Evolutionary conservation across 2,329 filamentous ascomycete genomes (phyloP), one percentile per base, ranked within the genome.

Genomic region (Huntiella omanensis): DNA sequence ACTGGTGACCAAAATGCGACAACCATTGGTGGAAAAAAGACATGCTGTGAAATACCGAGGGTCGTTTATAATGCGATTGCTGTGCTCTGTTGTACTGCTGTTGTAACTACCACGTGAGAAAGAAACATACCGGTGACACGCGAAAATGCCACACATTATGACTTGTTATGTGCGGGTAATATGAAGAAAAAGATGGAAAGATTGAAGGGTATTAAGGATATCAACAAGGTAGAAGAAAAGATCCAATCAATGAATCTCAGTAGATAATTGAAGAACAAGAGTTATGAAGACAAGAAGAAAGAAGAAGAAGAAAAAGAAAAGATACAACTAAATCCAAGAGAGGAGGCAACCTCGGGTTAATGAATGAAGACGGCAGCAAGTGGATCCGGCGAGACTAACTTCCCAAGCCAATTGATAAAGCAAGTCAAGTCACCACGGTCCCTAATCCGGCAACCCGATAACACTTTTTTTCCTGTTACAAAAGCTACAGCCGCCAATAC

Each of bases 91-190:
- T 28, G 22, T 28, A 5, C 22, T 28, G 22, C 22, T 28, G 22
- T 28, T 28, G 2, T 7, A 28, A 28, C 22, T 28, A 28, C 22
- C 22, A 28, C 22, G 22, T 28, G 22, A 28, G 22, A 28, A 28
- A 10, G 22, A 40, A 35, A 71, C 77, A 62, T 67, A 93, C 86
- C 75, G 71, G 66, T 95, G 84, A 67, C 87, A 95, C 58, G 85
- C 87, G 65, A 95, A 95, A 60, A 95, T 93, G 65, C 86, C 86
- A 80, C 86, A 94, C 86, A 94, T 94, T 57, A 62, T 81, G 33
- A 40, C 38, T 40, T 37, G 16, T 37, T 28, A 33, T 45, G 22
- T 45, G 11, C 17, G 28, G 12, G 43, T 44, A 7, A 5, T 15
- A 15, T 8, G 7, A 36, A 13, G 45, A 34, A 22, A 19, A 36